phyloP scores from a whole-genome alignment of 305 asterid genomes.

The Solanum hybrid region DNA sequence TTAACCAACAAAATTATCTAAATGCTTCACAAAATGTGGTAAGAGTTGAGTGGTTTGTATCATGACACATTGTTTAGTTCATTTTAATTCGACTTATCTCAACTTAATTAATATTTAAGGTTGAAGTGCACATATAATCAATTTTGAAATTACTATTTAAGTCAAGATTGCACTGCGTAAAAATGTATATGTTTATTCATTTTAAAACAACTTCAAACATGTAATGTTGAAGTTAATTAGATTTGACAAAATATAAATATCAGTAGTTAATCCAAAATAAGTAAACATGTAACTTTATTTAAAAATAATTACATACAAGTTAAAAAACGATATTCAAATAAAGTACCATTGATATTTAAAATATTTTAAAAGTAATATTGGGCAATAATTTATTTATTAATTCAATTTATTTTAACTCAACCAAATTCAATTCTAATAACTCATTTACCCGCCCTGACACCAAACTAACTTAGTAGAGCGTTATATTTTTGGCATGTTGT shows the following conservation, averaged over 20 bases:
- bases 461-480: neutral
- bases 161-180: neutral
- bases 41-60: neutral
- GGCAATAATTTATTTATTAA: no score
- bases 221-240: neutral
- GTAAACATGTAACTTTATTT: no score
- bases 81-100: neutral
- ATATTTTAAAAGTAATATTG: neutral
- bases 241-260: neutral
- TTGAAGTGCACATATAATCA: neutral
- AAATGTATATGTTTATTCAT: neutral
- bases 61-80: neutral
- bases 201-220: no score
- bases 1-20: neutral
- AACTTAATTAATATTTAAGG: no score
- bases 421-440: neutral
- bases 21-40: neutral
- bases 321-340: neutral
- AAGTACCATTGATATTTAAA: no score
- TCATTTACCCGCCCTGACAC: neutral
- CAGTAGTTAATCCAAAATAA: neutral
- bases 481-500: neutral
- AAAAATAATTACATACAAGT: no score
- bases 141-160: no score
- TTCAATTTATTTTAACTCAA: neutral